phyloP scores from a whole-genome alignment of 441 rosid species.

The Sinapis alba region DNA sequence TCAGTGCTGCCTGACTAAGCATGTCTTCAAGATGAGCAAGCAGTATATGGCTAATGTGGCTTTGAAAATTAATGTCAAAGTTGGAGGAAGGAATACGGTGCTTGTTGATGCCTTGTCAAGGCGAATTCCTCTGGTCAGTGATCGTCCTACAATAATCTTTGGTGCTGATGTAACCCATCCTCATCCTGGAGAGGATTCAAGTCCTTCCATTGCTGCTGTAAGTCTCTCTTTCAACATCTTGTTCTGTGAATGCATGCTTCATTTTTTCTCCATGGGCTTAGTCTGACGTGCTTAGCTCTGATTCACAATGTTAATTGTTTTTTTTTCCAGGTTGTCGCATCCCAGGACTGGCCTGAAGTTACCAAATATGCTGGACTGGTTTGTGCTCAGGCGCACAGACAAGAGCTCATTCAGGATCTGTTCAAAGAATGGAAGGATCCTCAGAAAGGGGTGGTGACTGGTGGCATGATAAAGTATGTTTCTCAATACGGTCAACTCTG shows the following conservation, averaged over 20 bases:
- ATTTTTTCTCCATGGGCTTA: neutral
- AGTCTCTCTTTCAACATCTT: slow-evolving; percentile 18
- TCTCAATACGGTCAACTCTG: neutral
- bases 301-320: neutral
- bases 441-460: slow-evolving; percentile 73
- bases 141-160: slow-evolving; percentile 86
- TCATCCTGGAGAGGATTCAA: slow-evolving; percentile 96
- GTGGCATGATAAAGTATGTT: slow-evolving; percentile 96
- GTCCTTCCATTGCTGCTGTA: slow-evolving; percentile 99
- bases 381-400: slow-evolving; percentile 95
- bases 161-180: slow-evolving; percentile 99
- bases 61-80: slow-evolving; percentile 91
- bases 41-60: slow-evolving; percentile 94
- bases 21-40: slow-evolving; percentile 78
- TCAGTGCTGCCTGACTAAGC: slow-evolving; percentile 89
- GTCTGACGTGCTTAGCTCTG: neutral
- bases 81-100: slow-evolving; percentile 94
- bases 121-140: slow-evolving; percentile 90
- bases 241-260: neutral
- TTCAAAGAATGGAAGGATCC: slow-evolving; percentile 91
- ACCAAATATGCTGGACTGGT: slow-evolving; percentile 94
- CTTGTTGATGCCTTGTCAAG: slow-evolving; percentile 90
- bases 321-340: slow-evolving; percentile 81
- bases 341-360: slow-evolving; percentile 98
- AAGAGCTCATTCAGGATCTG: slow-evolving; percentile 92